Conservation (phyloP, 805 yeast species). For the Candida silvicultrix region DNA sequence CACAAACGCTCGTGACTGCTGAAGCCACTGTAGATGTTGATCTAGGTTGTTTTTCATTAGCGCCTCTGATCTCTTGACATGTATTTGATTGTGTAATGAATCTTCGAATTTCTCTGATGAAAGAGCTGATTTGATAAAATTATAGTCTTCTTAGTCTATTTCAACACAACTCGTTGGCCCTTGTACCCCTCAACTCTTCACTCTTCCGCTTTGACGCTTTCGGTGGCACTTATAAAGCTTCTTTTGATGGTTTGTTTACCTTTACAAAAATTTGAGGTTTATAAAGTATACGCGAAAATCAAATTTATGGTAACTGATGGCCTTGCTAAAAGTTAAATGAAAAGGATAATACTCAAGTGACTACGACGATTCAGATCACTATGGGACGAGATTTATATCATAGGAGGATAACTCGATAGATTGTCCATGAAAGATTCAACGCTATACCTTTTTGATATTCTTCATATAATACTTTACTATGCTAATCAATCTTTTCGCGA, state of each 20-base stretch:
- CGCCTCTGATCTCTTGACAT: background rate
- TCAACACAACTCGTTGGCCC: too few relatives aligned
- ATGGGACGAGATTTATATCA: too few relatives aligned
- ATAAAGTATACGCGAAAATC: background rate
- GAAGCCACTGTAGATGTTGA: constrained; percentile 22
- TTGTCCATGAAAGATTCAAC: too few relatives aligned
- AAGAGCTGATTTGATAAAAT: too few relatives aligned
- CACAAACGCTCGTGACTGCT: constrained; percentile 14
- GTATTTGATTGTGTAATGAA: background rate
- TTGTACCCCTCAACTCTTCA: background rate
- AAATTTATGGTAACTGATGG: background rate
- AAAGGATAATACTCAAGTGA: too few relatives aligned
- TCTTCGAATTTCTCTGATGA: background rate
- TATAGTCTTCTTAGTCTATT: too few relatives aligned
- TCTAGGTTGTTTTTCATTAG: constrained; percentile 22
- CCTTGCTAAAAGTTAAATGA: too few relatives aligned
- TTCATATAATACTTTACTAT: too few relatives aligned
- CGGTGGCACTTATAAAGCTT: background rate
- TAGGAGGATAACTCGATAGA: too few relatives aligned
- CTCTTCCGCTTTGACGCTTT: background rate
- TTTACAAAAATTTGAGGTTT: background rate
- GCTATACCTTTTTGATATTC: too few relatives aligned
- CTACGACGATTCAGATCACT: too few relatives aligned
- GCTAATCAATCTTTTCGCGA: background rate
- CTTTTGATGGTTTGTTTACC: background rate